Percentiles rank a stretch among this genome's conserved stretches.
These are phyloP conservation scores for Cladobotryum protrusum DNA, from an alignment of 2,329 filamentous ascomycete species.

Conservation along the genomic window DNA sequence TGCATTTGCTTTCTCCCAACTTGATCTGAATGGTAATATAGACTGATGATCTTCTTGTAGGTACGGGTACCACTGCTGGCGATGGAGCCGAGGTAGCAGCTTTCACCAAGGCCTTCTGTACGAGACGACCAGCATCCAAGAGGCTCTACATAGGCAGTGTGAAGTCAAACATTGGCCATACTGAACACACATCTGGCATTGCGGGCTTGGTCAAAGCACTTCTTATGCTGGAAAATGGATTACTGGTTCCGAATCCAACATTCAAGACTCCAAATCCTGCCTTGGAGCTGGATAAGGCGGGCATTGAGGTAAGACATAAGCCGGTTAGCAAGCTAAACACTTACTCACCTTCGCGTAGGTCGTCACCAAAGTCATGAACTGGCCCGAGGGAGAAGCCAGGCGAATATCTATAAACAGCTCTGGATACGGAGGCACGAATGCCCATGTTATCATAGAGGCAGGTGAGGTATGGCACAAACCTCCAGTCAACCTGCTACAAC, in stretches of 20 bases:
- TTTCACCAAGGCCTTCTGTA: conserved; percentile 13
- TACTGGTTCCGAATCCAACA: not conserved
- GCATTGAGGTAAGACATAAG: conserved; percentile 7
- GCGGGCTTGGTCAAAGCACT: conserved; percentile 13
- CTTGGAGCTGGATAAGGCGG: conserved; percentile 10
- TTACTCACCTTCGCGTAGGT: not conserved
- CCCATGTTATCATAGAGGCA: conserved; percentile 33
- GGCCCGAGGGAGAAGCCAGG: not conserved
- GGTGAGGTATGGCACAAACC: not conserved
- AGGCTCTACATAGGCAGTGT: conserved; percentile 13
- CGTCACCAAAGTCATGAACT: not conserved
- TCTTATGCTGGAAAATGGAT: conserved; percentile 11
- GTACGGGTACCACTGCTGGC: conserved; percentile 13
- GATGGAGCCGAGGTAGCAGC: conserved; percentile 14
- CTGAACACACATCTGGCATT: conserved; percentile 14
- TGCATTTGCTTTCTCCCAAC: too few species aligned
- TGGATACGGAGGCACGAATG: conserved; percentile 40
- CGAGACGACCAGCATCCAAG: not conserved
- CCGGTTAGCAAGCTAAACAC: not conserved
- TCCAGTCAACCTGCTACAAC: not conserved
- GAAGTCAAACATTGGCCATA: conserved; percentile 22
- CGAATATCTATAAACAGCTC: conserved; percentile 36
- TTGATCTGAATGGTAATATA: too few species aligned
- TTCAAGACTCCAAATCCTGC: conserved; percentile 12
- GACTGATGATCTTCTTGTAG: too few species aligned